Percentiles rank a stretch among this genome's conserved stretches.
phyloP scores from a whole-genome alignment of 768 basidiomycete genomes.

The Cyclocybe aegerita region DNA sequence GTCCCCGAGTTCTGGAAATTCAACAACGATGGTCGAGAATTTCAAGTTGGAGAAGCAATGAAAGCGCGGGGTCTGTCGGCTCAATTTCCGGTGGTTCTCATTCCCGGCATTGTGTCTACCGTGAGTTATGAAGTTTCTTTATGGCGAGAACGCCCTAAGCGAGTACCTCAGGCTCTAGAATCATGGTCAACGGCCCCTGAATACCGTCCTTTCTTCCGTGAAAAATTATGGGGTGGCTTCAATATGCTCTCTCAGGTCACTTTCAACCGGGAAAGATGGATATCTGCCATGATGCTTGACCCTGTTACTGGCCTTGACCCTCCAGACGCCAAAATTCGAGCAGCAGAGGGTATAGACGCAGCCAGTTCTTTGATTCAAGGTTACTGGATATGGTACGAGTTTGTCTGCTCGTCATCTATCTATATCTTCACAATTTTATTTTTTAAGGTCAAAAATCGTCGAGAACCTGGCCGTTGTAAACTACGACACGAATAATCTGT shows the following conservation, averaged over 20 bases:
- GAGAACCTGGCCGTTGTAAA: constrained; percentile 92
- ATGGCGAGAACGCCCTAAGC: neutral
- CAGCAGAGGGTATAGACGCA: constrained; percentile 90
- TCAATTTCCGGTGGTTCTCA: constrained; percentile 77
- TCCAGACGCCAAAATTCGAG: constrained; percentile 79
- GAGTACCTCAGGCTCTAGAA: constrained; percentile 63
- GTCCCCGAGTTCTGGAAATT: constrained; percentile 85
- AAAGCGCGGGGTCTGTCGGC: constrained; percentile 65
- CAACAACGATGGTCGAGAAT: constrained; percentile 78
- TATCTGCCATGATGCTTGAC: constrained; percentile 87
- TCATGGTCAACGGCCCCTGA: constrained; percentile 91
- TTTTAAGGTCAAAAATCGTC: constrained; percentile 79
- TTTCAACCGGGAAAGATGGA: constrained; percentile 88
- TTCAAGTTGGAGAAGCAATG: constrained; percentile 71
- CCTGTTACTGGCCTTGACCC: constrained; percentile 91
- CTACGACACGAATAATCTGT: constrained; percentile 89
- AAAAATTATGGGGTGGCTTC: constrained; percentile 79
- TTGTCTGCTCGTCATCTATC: neutral
- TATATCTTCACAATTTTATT: neutral
- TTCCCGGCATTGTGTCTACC: constrained; percentile 90
- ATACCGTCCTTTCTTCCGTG: constrained; percentile 88
- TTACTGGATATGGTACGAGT: constrained; percentile 86
- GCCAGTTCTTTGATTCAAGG: constrained; percentile 86
- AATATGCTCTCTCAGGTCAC: constrained; percentile 82
- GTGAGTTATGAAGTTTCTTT: constrained; percentile 35